Base-by-base conservation (phyloP, 768 basidiomycete genomes). In the Suillus variegatus region DNA sequence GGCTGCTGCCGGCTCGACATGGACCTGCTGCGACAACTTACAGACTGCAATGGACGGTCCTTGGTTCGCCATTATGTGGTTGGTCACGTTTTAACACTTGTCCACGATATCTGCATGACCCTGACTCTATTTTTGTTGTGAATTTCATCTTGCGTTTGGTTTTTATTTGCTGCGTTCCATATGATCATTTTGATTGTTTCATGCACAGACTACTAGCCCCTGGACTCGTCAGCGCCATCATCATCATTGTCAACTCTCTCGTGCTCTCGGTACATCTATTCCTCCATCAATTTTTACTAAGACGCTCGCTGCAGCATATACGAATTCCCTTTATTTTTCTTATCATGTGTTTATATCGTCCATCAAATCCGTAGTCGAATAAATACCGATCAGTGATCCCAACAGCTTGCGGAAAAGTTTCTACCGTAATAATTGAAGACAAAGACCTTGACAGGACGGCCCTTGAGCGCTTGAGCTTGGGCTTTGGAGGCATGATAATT, bases 321-420 rank as follows among this genome's bases (percentile, higher is more conserved):
- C 67, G 47, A 68, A n/a, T 61, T 64, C 52, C 40, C 25, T 52
- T 60, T 60, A 60, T 72, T 73, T 74, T 73, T 66, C 65, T 66
- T 70, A 68, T 62, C 64, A 68, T 68, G 66, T 73, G 69, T 41
- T 32, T 47, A 77, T 74, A 76, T 69, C 60, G 51, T 69, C 66
- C 65, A 43, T 43, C 56, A 47, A 67, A 72, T 67, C 20, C 56
- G 68, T 67, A 3, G 54, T 62, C 69, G 71, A 77, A 77, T 74
- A 56, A 69, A 75, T 52, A 9, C 51, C 4, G 28, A 54, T 38
- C 5, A 22, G 36, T 60, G 49, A 63, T 54, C 0, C 10, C n/a
- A 36, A 16, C 22, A 25, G 32, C 20, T 7, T 28, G 18, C 36
- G 28, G 25, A 14, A 32, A 7, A 51, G 7, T 51, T 51, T 51